Percentiles rank a stretch among this genome's conserved stretches.
phyloP scores from a whole-genome alignment of 805 yeast species.

The Maudiozyma barnettii region DNA sequence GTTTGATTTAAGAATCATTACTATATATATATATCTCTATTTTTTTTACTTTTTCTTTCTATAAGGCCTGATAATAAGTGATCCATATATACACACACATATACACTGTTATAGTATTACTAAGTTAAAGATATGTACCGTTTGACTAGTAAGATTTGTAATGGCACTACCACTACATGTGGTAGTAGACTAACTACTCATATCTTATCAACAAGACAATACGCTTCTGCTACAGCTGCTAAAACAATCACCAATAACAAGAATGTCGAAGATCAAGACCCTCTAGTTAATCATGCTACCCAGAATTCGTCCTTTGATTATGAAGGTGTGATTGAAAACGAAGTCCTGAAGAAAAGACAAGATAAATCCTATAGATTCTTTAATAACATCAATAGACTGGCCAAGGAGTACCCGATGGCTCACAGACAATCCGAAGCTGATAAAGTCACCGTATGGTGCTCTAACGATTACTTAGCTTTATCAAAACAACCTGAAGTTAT shows the following conservation, averaged over 20 bases:
- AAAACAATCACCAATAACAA: slow-evolving; percentile 24
- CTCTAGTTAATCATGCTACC: slow-evolving; percentile 31
- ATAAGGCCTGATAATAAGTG: background rate
- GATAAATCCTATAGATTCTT: slow-evolving; percentile 94
- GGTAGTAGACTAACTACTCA: background rate
- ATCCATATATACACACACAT: background rate
- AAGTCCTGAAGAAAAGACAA: slow-evolving; percentile 60
- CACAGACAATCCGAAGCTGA: slow-evolving; percentile 68
- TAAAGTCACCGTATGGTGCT: slow-evolving; percentile 97
- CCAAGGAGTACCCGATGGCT: slow-evolving; percentile 87
- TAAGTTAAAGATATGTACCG: background rate
- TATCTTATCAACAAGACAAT: slow-evolving; percentile 18
- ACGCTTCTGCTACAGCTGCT: slow-evolving; percentile 25
- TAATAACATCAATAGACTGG: slow-evolving; percentile 94
- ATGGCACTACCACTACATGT: background rate
- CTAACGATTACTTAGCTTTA: slow-evolving; percentile 95
- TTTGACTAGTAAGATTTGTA: background rate
- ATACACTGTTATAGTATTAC: background rate
- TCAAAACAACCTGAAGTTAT: slow-evolving; percentile 70
- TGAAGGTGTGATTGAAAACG: slow-evolving; percentile 55
- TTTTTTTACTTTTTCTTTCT: too few species aligned
- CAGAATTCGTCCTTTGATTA: slow-evolving; percentile 58
- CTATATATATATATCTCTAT: too few species aligned
- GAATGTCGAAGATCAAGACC: slow-evolving; percentile 18
- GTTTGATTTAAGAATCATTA: too few species aligned